phyloP scores from a whole-genome alignment of 257 asterid species.

The Nicotiana attenuata region DNA sequence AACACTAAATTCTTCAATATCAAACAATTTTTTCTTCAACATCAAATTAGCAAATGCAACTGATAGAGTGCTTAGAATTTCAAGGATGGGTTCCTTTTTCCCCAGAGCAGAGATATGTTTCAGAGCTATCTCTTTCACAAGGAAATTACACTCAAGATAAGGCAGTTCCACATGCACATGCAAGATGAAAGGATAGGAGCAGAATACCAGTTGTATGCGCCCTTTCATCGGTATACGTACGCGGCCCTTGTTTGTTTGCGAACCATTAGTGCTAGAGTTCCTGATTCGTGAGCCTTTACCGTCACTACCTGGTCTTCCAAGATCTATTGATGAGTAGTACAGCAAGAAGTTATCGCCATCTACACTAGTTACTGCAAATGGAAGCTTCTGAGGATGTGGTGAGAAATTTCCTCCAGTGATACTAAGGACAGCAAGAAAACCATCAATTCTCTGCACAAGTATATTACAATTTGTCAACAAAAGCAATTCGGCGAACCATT shows the following conservation, averaged over 20 bases:
- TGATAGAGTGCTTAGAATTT: background rate
- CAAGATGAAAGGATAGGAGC: slow-evolving; percentile 4
- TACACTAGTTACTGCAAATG: slow-evolving; percentile 77
- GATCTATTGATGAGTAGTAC: slow-evolving; percentile 81
- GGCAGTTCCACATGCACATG: background rate
- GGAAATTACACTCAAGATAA: background rate
- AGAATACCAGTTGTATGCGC: slow-evolving; percentile 72
- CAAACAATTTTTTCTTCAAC: background rate
- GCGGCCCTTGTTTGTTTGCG: slow-evolving; percentile 49
- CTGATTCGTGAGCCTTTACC: slow-evolving; percentile 53
- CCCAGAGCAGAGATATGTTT: background rate
- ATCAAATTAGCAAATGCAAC: background rate
- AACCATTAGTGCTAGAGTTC: slow-evolving; percentile 61
- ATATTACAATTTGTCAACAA: background rate
- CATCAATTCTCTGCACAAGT: slow-evolving; percentile 71
- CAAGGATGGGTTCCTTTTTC: background rate
- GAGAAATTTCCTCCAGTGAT: slow-evolving; percentile 83
- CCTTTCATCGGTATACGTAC: slow-evolving; percentile 85
- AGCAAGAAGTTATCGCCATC: slow-evolving; percentile 74
- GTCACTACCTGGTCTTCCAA: slow-evolving; percentile 42
- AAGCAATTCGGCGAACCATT: background rate
- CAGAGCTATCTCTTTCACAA: background rate
- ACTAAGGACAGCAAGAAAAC: slow-evolving; percentile 82
- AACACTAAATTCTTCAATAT: no score
- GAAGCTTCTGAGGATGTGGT: slow-evolving; percentile 85